Conservation (phyloP, 2,329 filamentous ascomycete genomes). For the Penicillium italicum region DNA sequence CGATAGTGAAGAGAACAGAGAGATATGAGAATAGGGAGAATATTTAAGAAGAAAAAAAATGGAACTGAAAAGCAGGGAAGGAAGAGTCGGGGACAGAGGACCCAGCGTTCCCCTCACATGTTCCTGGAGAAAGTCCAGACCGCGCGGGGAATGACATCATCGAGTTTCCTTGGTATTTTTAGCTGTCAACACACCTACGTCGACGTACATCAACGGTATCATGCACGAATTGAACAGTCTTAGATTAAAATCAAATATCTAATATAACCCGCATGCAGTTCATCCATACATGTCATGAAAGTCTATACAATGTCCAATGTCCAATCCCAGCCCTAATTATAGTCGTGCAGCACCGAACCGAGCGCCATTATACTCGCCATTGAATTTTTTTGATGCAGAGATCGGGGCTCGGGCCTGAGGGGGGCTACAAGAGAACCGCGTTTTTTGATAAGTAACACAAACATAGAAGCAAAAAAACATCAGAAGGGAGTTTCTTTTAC, state of each 20-base stretch:
- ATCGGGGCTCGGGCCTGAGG: slow-evolving; percentile 16
- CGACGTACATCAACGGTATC: background rate
- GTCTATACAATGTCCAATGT: slow-evolving; percentile 14
- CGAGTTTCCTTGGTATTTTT: slow-evolving; percentile 3
- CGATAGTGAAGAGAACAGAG: background rate
- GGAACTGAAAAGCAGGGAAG: slow-evolving; percentile 3
- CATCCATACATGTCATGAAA: slow-evolving; percentile 24
- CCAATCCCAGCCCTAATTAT: slow-evolving; percentile 11
- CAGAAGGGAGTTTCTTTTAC: slow-evolving; percentile 31
- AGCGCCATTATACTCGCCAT: slow-evolving; percentile 16
- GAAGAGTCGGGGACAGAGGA: background rate
- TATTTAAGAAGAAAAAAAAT: background rate
- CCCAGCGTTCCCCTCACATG: slow-evolving; percentile 9
- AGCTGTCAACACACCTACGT: background rate
- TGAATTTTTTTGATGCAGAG: slow-evolving; percentile 13
- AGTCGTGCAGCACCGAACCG: slow-evolving; percentile 20
- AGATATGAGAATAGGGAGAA: background rate
- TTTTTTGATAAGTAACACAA: slow-evolving; percentile 22
- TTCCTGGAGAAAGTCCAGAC: slow-evolving; percentile 12
- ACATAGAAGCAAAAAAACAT: slow-evolving; percentile 6
- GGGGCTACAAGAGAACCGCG: slow-evolving; percentile 17
- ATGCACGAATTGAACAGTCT: background rate
- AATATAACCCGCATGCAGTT: slow-evolving; percentile 1
- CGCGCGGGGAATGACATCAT: slow-evolving; percentile 11
- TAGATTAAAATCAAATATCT: background rate